Base-by-base conservation (phyloP, 768 basidiomycete genomes). In the Leccinum incarnatum region DNA sequence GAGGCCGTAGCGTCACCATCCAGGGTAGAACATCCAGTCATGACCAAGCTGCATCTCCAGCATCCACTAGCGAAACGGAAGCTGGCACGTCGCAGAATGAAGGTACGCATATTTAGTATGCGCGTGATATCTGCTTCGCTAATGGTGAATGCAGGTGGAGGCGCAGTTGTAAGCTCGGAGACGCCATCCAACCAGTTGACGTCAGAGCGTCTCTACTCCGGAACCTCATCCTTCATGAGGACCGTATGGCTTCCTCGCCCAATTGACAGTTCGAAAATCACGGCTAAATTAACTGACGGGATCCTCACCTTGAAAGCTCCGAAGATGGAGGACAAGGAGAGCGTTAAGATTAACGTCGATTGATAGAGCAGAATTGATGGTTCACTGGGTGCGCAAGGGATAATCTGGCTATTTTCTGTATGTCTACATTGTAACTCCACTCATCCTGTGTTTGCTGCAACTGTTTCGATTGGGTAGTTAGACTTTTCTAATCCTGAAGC, bases 211-310 rank as follows among this genome's bases (percentile, higher is more conserved):
- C 74, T 78, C n/a, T 84, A 83, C 67, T 77, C 81, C 12, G 77
- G 81, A 21, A 80, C 78, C 49, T 69, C 81, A 3, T 72, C 78
- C 2, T 92, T 91, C 69, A 79, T 81, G 14, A 81, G 90, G 52
- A 91, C 88, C 0, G 79, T 92, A 11, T 87, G 86, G 82, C 77
- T 92, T 25, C 87, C 89, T 36, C 80, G 78, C 11, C 78, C 84
- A 7, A 78, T 89, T 1, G 85, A 91, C 65, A 72, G 75, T 34
- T 76, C 75, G 30, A 79, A 78, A 56, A 83, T 91, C 25, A 72
- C 76, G 1, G 90, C 89, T 15, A 87, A 83, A 64, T 73, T 93
- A 62, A 73, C 78, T 27, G 83, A 91, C 58, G 91, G 90, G 6
- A 79, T 93, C 25, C 80, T 92, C 52, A 87, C 81, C 4, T 65